Evolutionary conservation across 2,329 filamentous ascomycete genomes (phyloP).

Genomic region (Davidsoniella neocaledoniae): DNA sequence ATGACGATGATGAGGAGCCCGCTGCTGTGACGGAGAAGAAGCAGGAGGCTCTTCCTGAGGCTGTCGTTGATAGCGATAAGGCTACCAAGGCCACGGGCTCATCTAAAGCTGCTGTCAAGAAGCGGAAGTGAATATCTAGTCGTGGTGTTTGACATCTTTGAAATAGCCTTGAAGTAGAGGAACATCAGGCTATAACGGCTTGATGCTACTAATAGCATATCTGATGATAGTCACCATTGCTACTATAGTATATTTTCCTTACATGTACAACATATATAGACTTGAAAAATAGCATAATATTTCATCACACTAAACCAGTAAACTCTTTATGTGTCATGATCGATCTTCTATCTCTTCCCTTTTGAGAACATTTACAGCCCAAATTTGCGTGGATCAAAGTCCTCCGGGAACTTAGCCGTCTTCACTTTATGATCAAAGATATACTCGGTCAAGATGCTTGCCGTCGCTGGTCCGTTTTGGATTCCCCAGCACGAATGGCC

Average conservation of each 20-base stretch:
- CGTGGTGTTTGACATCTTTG: too few species aligned
- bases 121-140: slow-evolving; percentile 22
- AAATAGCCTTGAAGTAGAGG: too few species aligned
- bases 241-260: too few species aligned
- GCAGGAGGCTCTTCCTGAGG: slow-evolving; percentile 22
- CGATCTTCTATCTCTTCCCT: neutral
- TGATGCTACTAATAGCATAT: too few species aligned
- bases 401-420: slow-evolving; percentile 37
- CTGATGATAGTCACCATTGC: too few species aligned
- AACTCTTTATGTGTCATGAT: neutral
- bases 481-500: slow-evolving; percentile 98
- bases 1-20: slow-evolving; percentile 47
- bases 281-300: neutral
- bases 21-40: slow-evolving; percentile 23
- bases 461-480: slow-evolving; percentile 82
- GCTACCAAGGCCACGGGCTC: slow-evolving; percentile 30
- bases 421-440: slow-evolving; percentile 54
- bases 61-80: slow-evolving; percentile 22
- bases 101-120: slow-evolving; percentile 28
- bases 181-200: too few species aligned
- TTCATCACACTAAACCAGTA: neutral
- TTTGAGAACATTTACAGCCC: neutral
- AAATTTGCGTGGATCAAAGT: slow-evolving; percentile 50
- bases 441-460: slow-evolving; percentile 59
- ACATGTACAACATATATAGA: neutral